These are phyloP conservation scores for Agaricus blazei DNA, from an alignment of 768 basidiomycete species.

Conservation along the genomic window DNA sequence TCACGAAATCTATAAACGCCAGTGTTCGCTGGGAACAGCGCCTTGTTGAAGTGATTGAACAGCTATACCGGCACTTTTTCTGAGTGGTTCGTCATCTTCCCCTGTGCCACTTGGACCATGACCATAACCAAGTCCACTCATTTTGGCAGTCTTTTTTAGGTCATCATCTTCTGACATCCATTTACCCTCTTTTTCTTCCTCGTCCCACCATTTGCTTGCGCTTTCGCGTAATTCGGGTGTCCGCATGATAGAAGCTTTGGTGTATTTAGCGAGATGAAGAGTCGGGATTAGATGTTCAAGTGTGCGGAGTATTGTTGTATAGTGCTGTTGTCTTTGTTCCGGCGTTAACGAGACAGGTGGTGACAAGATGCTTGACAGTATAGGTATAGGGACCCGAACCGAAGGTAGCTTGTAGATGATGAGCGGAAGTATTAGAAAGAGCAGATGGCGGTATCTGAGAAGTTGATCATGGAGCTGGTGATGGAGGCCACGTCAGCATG, in stretches of 20 bases:
- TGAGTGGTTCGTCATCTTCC: slow-evolving; percentile 6
- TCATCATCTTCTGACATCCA: slow-evolving; percentile 42
- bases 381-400: slow-evolving; percentile 25
- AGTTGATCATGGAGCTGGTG: slow-evolving; percentile 63
- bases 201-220: slow-evolving; percentile 52
- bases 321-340: slow-evolving; percentile 7
- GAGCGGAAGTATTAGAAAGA: slow-evolving; percentile 57
- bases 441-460: slow-evolving; percentile 44
- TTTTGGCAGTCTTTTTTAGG: slow-evolving; percentile 42
- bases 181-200: slow-evolving; percentile 46
- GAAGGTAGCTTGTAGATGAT: slow-evolving; percentile 32
- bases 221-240: slow-evolving; percentile 40
- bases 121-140: slow-evolving; percentile 38
- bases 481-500: neutral
- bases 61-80: slow-evolving; percentile 9
- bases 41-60: slow-evolving; percentile 7
- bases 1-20: neutral
- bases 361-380: slow-evolving; percentile 22
- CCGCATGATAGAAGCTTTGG: slow-evolving; percentile 54
- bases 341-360: slow-evolving; percentile 21
- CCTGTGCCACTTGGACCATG: slow-evolving; percentile 13
- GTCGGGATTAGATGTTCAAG: slow-evolving; percentile 36
- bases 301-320: slow-evolving; percentile 16
- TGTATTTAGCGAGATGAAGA: slow-evolving; percentile 51
- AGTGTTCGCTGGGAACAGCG: slow-evolving; percentile 12